These are phyloP conservation scores for Plenodomus tracheiphilus DNA, from an alignment of 2,329 filamentous ascomycete species.

Conservation along the genomic window DNA sequence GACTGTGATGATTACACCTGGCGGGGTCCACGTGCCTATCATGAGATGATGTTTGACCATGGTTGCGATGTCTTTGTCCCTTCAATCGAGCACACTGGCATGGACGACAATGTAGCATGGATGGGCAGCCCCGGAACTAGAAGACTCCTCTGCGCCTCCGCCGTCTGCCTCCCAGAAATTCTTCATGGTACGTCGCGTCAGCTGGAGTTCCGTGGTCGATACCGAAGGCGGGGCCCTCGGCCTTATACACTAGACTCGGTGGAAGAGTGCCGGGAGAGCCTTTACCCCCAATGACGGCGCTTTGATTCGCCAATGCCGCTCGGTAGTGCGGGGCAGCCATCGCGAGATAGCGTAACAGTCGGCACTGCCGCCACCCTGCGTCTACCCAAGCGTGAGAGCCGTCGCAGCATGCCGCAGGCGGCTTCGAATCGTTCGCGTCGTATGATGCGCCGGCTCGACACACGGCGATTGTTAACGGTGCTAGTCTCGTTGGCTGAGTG, in stretches of 20 bases:
- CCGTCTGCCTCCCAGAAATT: conserved; percentile 3
- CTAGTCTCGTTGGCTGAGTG: conserved; percentile 20
- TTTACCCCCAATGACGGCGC: conserved; percentile 24
- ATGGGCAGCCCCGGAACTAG: not conserved
- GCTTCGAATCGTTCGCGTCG: conserved; percentile 13
- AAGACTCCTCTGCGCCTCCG: not conserved
- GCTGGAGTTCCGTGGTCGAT: conserved; percentile 11
- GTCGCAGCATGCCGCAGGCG: conserved; percentile 20
- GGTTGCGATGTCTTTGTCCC: conserved; percentile 6
- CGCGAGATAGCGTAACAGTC: conserved; percentile 14
- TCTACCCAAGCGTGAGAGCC: conserved; percentile 15
- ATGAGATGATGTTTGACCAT: conserved; percentile 86
- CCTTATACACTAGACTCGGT: conserved; percentile 1
- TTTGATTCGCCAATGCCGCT: conserved; percentile 61
- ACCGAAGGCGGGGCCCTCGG: conserved; percentile 29
- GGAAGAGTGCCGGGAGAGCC: conserved; percentile 29
- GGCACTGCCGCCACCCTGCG: conserved; percentile 21
- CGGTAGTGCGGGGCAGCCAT: conserved; percentile 24
- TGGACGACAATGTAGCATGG: not conserved
- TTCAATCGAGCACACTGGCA: not conserved
- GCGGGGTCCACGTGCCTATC: conserved; percentile 89
- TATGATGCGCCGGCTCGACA: conserved; percentile 28
- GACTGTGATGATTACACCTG: conserved; percentile 87
- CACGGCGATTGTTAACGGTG: conserved; percentile 25
- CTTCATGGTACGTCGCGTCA: conserved; percentile 12